Percentiles rank a stretch among this genome's conserved stretches.
Conservation (phyloP, 208 protist species). For the Acanthamoeba triangularis region DNA sequence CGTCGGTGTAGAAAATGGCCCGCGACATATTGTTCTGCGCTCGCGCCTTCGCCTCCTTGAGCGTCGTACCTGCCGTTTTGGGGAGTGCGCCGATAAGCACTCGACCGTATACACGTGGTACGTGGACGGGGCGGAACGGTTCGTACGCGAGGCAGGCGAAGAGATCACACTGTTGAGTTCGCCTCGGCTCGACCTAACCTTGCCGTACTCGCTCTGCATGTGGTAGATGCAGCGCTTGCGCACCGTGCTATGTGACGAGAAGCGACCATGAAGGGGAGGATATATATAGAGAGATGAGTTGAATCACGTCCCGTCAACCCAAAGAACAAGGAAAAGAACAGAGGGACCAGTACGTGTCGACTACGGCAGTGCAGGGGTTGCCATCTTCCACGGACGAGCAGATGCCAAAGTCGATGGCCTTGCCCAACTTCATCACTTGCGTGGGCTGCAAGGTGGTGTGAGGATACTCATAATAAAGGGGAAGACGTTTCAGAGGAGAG, state of each 20-base stretch:
- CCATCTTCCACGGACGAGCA: neutral
- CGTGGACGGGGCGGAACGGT: neutral
- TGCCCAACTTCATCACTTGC: slow-evolving; percentile 53
- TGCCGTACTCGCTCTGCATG: slow-evolving; percentile 45
- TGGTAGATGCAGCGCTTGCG: slow-evolving; percentile 35
- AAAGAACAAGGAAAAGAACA: neutral
- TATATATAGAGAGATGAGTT: neutral
- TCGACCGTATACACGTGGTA: neutral
- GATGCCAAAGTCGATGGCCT: slow-evolving; percentile 33
- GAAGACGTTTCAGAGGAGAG: neutral
- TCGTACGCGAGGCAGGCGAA: slow-evolving; percentile 14
- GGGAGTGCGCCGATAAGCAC: neutral
- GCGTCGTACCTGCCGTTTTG: neutral
- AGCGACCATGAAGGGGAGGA: neutral
- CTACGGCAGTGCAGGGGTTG: neutral
- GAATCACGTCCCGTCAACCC: neutral
- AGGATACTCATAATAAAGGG: neutral
- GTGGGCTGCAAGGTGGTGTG: neutral
- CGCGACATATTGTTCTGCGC: slow-evolving; percentile 37
- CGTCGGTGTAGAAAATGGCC: slow-evolving; percentile 38
- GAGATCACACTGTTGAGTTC: slow-evolving; percentile 60
- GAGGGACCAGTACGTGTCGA: neutral
- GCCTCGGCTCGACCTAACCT: slow-evolving; percentile 38
- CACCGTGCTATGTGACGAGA: neutral
- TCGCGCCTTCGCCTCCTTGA: slow-evolving; percentile 34